Conservation (phyloP, 805 yeast genomes). For the Cyberlindnera misumaiensis region DNA sequence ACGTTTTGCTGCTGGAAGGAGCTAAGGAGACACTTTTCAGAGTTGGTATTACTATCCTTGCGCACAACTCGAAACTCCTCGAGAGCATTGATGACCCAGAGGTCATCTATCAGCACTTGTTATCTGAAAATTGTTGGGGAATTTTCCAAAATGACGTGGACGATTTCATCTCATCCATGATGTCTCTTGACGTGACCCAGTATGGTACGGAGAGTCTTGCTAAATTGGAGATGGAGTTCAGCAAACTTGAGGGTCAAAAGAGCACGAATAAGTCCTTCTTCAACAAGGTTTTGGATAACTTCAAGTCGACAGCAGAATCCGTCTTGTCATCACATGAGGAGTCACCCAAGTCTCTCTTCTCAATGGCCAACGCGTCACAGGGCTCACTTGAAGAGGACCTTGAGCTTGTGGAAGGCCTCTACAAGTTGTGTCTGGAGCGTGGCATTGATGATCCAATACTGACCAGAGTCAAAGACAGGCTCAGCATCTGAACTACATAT, state of each 20-base stretch:
- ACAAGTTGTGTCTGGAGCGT: constrained; percentile 18
- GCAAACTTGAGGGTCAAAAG: background rate
- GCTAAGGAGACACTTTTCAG: constrained; percentile 49
- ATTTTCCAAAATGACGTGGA: constrained; percentile 32
- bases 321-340: constrained; percentile 5
- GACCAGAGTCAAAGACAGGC: constrained; percentile 15
- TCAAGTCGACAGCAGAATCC: constrained; percentile 12
- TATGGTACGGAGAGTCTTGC: constrained; percentile 8
- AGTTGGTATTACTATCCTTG: constrained; percentile 45
- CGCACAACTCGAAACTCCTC: constrained; percentile 37
- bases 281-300: constrained; percentile 8
- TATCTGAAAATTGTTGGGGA: constrained; percentile 37
- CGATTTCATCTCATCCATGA: constrained; percentile 26
- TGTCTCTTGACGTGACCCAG: constrained; percentile 10
- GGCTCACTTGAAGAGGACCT: constrained; percentile 13
- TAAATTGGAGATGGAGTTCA: constrained; percentile 4
- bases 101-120: constrained; percentile 31
- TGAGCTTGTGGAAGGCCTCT: constrained; percentile 16
- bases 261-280: constrained; percentile 10
- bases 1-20: constrained; percentile 45
- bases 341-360: constrained; percentile 7
- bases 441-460: constrained; percentile 17
- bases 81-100: constrained; percentile 32
- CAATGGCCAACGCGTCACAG: constrained; percentile 12
- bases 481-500: background rate